phyloP scores from a whole-genome alignment of 2,329 filamentous ascomycete species.

The Colletotrichum higginsianum region DNA sequence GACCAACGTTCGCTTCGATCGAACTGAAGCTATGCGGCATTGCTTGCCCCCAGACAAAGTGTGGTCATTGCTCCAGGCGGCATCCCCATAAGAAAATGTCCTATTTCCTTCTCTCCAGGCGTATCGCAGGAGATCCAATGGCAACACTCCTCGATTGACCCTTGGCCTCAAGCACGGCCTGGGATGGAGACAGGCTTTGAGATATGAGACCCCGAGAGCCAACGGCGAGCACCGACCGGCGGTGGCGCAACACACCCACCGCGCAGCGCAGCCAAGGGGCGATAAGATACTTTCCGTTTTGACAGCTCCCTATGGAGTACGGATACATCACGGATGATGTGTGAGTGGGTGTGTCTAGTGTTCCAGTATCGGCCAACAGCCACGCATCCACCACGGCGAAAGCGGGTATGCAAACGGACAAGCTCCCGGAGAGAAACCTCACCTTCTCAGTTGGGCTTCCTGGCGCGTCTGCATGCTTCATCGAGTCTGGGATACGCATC shows the following conservation, averaged over 20 bases:
- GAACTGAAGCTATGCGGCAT: constrained; percentile 30
- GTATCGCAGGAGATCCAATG: constrained; percentile 33
- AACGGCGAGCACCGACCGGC: constrained; percentile 17
- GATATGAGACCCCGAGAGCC: neutral
- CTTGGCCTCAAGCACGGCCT: constrained; percentile 24
- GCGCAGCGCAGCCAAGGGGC: neutral
- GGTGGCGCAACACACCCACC: neutral
- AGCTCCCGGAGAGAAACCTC: constrained; percentile 13
- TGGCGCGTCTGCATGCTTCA: constrained; percentile 1
- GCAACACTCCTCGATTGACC: constrained; percentile 14
- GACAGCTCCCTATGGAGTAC: neutral
- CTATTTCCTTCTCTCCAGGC: constrained; percentile 13
- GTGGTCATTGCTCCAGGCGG: constrained; percentile 5
- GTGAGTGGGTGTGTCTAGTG: constrained; percentile 10
- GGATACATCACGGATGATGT: neutral
- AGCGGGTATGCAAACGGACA: constrained; percentile 28
- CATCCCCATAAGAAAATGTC: constrained; percentile 10
- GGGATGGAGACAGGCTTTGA: constrained; percentile 1
- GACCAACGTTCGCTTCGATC: constrained; percentile 30
- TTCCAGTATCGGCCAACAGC: neutral
- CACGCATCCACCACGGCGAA: neutral
- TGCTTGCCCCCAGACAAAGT: neutral
- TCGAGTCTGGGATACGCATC: constrained; percentile 16
- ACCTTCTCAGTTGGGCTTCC: constrained; percentile 13
- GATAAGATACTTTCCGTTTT: neutral